These are phyloP conservation scores for Moesziomyces parantarcticus DNA, from an alignment of 1,284 basidiomycete genomes.

Conservation along the genomic window DNA sequence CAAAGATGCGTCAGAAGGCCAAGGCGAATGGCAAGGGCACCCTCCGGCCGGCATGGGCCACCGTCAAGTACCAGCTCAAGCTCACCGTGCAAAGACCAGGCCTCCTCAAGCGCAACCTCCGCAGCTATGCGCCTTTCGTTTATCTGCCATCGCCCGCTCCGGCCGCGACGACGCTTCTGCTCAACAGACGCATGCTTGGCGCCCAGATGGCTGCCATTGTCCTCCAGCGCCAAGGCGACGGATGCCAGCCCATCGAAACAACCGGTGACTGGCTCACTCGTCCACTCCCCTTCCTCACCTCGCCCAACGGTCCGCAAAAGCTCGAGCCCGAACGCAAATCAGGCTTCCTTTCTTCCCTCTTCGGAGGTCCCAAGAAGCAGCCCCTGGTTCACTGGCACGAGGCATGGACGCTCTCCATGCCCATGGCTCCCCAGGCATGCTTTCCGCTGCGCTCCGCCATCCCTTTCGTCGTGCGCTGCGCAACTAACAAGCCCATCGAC, in stretches of 20 bases:
- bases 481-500: slow-evolving; percentile 27
- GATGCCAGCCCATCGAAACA: slow-evolving; percentile 25
- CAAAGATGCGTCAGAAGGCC: slow-evolving; percentile 12
- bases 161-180: slow-evolving; percentile 20
- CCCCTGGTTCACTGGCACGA: slow-evolving; percentile 19
- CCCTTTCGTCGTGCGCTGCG: slow-evolving; percentile 50
- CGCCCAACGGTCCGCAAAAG: slow-evolving; percentile 24
- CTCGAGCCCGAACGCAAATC: slow-evolving; percentile 19
- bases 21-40: slow-evolving; percentile 11
- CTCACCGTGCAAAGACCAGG: slow-evolving; percentile 58
- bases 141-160: slow-evolving; percentile 58
- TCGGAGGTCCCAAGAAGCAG: slow-evolving; percentile 21
- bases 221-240: slow-evolving; percentile 21
- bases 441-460: slow-evolving; percentile 50
- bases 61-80: slow-evolving; percentile 63
- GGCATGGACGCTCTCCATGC: slow-evolving; percentile 46
- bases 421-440: slow-evolving; percentile 27
- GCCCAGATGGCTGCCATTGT: slow-evolving; percentile 37
- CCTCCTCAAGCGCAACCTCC: slow-evolving; percentile 53
- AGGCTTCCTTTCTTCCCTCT: slow-evolving; percentile 20
- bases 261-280: slow-evolving; percentile 24
- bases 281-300: slow-evolving; percentile 18
- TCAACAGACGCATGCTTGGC: slow-evolving; percentile 33
- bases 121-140: slow-evolving; percentile 60
- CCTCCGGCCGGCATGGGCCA: slow-evolving; percentile 47